Evolutionary conservation across 768 basidiomycete genomes (phyloP).

Genomic region (Boletus rufocinnamomeus): DNA sequence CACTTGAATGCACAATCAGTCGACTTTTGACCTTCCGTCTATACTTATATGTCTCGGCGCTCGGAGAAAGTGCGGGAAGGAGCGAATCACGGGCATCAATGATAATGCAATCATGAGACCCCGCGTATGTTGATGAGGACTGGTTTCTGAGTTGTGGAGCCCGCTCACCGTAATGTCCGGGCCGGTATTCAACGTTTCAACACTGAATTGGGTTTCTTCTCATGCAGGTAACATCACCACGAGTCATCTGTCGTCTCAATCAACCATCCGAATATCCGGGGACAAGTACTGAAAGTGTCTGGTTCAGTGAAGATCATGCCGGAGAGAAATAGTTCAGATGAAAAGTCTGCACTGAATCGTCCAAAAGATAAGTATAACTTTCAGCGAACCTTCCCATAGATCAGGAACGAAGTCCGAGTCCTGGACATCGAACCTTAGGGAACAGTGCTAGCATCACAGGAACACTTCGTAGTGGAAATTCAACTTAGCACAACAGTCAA

Average conservation of each 20-base stretch:
- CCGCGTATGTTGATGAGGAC: neutral
- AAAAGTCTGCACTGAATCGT: neutral
- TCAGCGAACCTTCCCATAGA: neutral
- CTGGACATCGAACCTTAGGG: neutral
- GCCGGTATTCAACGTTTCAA: neutral
- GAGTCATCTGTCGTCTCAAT: neutral
- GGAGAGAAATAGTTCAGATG: neutral
- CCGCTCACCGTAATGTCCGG: neutral
- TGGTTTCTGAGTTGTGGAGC: slow-evolving; percentile 3
- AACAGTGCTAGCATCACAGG: neutral
- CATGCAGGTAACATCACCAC: neutral
- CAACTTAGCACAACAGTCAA: neutral
- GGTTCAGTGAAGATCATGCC: neutral
- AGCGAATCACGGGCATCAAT: neutral
- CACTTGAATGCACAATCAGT: neutral
- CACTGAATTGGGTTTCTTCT: neutral
- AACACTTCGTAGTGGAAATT: neutral
- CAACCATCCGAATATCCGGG: neutral
- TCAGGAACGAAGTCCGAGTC: neutral
- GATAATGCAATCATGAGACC: neutral
- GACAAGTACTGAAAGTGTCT: neutral
- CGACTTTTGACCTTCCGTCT: neutral
- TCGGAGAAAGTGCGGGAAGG: neutral
- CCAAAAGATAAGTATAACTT: neutral
- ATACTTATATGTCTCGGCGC: slow-evolving; percentile 4